These are phyloP conservation scores for Schrenkiella parvula DNA, from an alignment of 345 rosid species.

Conservation along the genomic window DNA sequence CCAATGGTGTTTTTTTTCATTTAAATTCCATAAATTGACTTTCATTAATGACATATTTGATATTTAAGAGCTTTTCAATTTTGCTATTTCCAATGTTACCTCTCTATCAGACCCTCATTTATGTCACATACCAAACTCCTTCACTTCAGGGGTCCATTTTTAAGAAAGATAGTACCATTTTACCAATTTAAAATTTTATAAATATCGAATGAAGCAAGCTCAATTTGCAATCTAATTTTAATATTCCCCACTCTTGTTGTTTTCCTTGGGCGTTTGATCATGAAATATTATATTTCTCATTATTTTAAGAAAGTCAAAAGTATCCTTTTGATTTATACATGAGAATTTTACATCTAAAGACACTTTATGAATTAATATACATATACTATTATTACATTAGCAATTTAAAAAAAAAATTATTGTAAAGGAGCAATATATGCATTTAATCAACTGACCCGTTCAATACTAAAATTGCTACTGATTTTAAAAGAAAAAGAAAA, in stretches of 20 bases:
- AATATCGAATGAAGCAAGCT: conserved; percentile 1
- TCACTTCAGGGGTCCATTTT: conserved; percentile 19
- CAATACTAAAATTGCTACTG: neutral
- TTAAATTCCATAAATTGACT: conserved; percentile 20
- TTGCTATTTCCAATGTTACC: neutral
- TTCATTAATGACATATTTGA: conserved; percentile 12
- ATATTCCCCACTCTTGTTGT: neutral
- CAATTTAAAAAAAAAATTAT: neutral
- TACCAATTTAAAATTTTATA: neutral
- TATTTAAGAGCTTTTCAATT: neutral
- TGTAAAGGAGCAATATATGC: neutral
- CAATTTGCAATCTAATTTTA: conserved; percentile 4
- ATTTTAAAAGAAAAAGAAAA: neutral
- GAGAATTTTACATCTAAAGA: too few relatives aligned
- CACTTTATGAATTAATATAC: too few relatives aligned
- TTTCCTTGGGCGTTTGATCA: neutral
- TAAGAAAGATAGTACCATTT: conserved; percentile 1
- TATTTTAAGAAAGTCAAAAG: neutral
- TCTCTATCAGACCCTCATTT: conserved; percentile 12
- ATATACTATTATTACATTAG: neutral
- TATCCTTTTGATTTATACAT: neutral
- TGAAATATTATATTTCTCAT: neutral
- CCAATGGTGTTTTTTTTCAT: neutral
- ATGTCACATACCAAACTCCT: conserved; percentile 27
- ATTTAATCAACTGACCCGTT: conserved; percentile 7